phyloP scores from a whole-genome alignment of 2,329 filamentous ascomycete species.

The Fusarium decemcellulare region DNA sequence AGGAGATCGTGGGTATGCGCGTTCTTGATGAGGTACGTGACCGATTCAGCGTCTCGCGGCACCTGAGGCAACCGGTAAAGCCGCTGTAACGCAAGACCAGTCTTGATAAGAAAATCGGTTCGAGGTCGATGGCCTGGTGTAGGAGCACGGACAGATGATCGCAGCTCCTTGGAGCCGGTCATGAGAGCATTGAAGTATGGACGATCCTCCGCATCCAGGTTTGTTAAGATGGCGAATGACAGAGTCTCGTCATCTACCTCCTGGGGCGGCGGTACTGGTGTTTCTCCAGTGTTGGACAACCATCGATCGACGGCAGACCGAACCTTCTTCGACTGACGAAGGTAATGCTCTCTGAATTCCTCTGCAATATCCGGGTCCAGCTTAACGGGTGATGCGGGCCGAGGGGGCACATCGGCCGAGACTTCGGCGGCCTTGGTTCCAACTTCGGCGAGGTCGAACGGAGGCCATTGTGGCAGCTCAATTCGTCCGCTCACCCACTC shows the following conservation, averaged over 20 bases:
- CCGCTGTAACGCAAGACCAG: conserved; percentile 84
- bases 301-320: conserved; percentile 92
- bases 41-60: conserved; percentile 88
- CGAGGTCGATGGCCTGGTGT: conserved; percentile 76
- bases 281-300: conserved; percentile 85
- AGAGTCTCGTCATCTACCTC: conserved; percentile 96
- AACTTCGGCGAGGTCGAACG: conserved; percentile 80
- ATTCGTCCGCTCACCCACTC: conserved; percentile 92
- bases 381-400: conserved; percentile 75
- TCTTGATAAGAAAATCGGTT: conserved; percentile 82
- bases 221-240: conserved; percentile 93
- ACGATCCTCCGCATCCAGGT: conserved; percentile 81
- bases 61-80: conserved; percentile 81
- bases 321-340: conserved; percentile 92
- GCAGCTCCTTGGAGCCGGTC: conserved; percentile 70
- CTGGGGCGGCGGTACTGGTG: conserved; percentile 81
- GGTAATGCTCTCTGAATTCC: conserved; percentile 92
- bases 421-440: conserved; percentile 71
- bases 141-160: conserved; percentile 72
- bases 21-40: conserved; percentile 89
- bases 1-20: conserved; percentile 87
- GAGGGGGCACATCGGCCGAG: conserved; percentile 71
- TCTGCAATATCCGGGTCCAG: conserved; percentile 95
- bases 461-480: conserved; percentile 90
- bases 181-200: conserved; percentile 88